A percentile compares a stretch with the other conserved stretches of the same genome.
Evolutionary conservation across 768 basidiomycete species (phyloP).

Genomic region (Suillus brevipes): DNA sequence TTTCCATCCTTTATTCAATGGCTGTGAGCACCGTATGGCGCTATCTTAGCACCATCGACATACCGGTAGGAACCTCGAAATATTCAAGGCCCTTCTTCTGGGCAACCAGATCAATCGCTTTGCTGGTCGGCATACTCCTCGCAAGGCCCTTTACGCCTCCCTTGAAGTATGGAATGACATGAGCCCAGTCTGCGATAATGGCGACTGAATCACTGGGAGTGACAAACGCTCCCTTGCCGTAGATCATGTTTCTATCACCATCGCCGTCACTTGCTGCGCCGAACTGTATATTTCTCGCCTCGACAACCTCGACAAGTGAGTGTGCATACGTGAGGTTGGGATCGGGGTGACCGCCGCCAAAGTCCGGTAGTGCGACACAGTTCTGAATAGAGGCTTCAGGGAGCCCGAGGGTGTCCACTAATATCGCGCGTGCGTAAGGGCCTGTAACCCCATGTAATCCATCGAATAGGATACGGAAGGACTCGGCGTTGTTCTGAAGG

Average conservation of each 20-base stretch:
- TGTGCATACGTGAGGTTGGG: constrained; percentile 98
- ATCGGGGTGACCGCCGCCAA: constrained; percentile 97
- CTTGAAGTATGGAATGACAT: constrained; percentile 90
- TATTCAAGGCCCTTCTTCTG: constrained; percentile 89
- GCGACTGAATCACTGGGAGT: constrained; percentile 98
- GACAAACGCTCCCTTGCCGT: constrained; percentile 96
- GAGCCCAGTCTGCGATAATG: constrained; percentile 97
- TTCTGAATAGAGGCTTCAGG: constrained; percentile 84
- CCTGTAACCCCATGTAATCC: constrained; percentile 97
- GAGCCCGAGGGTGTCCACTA: constrained; percentile 81
- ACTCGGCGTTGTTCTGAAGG: constrained; percentile 64
- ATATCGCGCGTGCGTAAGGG: constrained; percentile 88
- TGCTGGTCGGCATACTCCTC: constrained; percentile 96
- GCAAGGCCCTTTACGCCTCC: constrained; percentile 94
- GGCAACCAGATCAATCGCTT: constrained; percentile 94
- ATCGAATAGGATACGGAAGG: constrained; percentile 90
- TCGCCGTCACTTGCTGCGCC: constrained; percentile 98
- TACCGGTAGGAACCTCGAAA: constrained; percentile 96
- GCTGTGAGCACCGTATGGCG: constrained; percentile 6
- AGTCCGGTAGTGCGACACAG: constrained; percentile 88
- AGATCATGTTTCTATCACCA: constrained; percentile 99
- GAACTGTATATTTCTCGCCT: constrained; percentile 81
- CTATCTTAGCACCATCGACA: constrained; percentile 18
- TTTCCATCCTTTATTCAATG: constrained; percentile 77
- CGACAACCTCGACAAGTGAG: constrained; percentile 89